These are phyloP conservation scores for Solanum chiquidenum DNA, from an alignment of 257 asterid species.

Conservation along the genomic window DNA sequence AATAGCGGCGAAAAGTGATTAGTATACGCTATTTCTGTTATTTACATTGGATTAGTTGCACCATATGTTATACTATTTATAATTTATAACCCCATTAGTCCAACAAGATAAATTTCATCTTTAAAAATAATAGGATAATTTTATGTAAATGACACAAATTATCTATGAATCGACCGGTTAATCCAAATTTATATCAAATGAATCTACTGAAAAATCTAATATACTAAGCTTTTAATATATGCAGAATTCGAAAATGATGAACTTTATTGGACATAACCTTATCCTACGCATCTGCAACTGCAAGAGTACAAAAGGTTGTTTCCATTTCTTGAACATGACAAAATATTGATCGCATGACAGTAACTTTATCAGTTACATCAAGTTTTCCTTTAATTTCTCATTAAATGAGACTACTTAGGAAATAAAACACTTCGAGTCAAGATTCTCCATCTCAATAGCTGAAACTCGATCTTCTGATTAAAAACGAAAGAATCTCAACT, in stretches of 20 bases:
- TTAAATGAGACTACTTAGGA: background rate
- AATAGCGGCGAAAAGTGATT: no score
- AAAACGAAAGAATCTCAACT: accelerated
- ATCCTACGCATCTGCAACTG: background rate
- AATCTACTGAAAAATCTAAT: no score
- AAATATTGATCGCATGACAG: background rate
- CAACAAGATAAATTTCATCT: no score
- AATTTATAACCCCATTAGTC: no score
- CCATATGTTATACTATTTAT: no score
- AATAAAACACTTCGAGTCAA: background rate
- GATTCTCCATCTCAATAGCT: background rate
- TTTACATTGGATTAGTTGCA: background rate
- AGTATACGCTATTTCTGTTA: no score
- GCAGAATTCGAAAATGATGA: no score
- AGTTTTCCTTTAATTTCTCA: background rate
- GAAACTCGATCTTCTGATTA: accelerated
- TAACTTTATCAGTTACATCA: background rate
- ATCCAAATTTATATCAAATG: background rate
- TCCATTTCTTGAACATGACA: accelerated
- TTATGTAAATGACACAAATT: no score
- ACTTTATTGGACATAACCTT: no score
- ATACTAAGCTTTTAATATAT: background rate
- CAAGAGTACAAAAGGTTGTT: background rate
- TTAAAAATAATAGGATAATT: no score
- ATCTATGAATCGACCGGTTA: no score